Base-by-base conservation (phyloP, 371 early-diverging fungal species). In the Mucor velutinosus region DNA sequence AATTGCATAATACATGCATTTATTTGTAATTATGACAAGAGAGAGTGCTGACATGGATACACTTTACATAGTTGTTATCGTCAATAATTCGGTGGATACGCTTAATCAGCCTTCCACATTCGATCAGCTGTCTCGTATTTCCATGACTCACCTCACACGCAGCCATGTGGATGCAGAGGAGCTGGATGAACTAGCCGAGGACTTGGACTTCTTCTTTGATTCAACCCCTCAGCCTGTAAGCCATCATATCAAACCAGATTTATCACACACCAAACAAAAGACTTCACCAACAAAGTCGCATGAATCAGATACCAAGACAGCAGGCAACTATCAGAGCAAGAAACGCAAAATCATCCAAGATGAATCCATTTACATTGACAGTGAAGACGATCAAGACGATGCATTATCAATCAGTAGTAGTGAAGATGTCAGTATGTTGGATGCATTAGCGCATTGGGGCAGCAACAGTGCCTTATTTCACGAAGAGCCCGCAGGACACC, bases 401-500 rank as follows among this genome's bases (percentile, higher is more conserved):
- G n/a, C 1, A 25, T n/a, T 15, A 17, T 73, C 73, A 2, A 59
- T 73, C 19, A 73, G 73, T 30, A 73, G 73, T 21, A 67, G 64
- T 37, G 66, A 73, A 23, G 66, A 73, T 56, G 45, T 73, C 12
- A 58, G 53, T n/a, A 51, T 65, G 11, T 15, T 73, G 1, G 21
- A 55, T 4, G 58, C 65, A 10, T 21, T 72, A 30, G 35, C 57
- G 3, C 69, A 68, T 53, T 73, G 69, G 73, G 65, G 47, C 17
- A 39, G 39, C 1, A 39, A 39, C 17, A 39, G 37, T 19, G 60
- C 43, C 29, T 39, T 57, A 14, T 47, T 68, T 6, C 55, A 66
- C 23, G 45, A 49, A 25, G 58, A 65, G 15, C 33, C 47, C 8
- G 33, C 43, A 27, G 47, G 29, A 14, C 27, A 37, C 6, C 21